Evolutionary conservation across 1,284 basidiomycete species (phyloP), one percentile per base, ranked within the genome.

Genomic region (Hemileia vastatrix): DNA sequence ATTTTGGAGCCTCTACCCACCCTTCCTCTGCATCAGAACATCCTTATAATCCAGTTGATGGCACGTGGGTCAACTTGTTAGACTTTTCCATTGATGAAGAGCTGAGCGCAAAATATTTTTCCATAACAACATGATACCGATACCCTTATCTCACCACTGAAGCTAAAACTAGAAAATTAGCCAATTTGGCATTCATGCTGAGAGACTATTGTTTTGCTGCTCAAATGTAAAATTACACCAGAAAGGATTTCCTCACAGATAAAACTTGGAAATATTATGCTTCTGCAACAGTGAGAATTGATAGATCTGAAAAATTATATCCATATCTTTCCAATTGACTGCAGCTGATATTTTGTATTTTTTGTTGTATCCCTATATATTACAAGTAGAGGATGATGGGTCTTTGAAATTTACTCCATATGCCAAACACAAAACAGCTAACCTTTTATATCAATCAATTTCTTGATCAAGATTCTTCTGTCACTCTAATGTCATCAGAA

Each of bases 151-250:
- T 67, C 19, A 70, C 80, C 1, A 72, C 78, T 27, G 79, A 80
- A 65, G 76, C 79, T 0, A 75, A 80, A 24, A 78, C 79, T 0
- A 73, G 81, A 5, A 76, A 94, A n/a, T 79, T 98, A 1, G 94
- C 92, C 6, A 94, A 99, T 75, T 93, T 97, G 76, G 86, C 91
- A 1, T 95, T 95, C 53, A 86, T 94, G 68, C 79, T 96, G 0
- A 86, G 90, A 1, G 94, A 98, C 78, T 85, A 86, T 75, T 90
- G 88, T 68, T 81, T 94, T 44, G 94, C 94, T 0, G 80, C 83
- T 0, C 78, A 79, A 13, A 84, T 94, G 21, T 98, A 93, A 86
- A 94, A 97, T 69, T 78, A 85, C 1, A 74, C 90, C 18, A 81
- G 89, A 55, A 76, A 74, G 54, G 77, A 78, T 54, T 72, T 67